These are phyloP conservation scores for Rhododendron kiyosumense DNA, from an alignment of 148 eudicot genomes.

Conservation along the genomic window DNA sequence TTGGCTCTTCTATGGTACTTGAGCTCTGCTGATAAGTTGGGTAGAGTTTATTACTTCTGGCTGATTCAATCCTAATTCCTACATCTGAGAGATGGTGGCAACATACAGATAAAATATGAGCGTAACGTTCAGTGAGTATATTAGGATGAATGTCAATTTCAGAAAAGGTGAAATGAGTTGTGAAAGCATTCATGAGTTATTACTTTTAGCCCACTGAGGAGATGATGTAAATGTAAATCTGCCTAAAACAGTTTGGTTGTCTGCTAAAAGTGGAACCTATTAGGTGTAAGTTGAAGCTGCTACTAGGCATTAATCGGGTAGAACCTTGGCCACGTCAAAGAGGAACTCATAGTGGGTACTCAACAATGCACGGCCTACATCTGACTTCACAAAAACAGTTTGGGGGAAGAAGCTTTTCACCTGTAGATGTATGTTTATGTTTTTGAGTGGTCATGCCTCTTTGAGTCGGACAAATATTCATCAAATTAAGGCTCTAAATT, in stretches of 20 bases:
- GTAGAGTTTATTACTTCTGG: neutral
- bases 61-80: neutral
- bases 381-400: neutral
- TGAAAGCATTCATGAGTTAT: neutral
- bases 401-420: neutral
- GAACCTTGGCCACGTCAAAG: neutral
- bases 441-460: neutral
- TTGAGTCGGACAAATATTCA: neutral
- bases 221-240: neutral
- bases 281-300: neutral
- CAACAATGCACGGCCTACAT: neutral
- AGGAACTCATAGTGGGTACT: neutral
- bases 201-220: neutral
- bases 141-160: neutral
- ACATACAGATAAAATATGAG: neutral
- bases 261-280: neutral
- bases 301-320: neutral
- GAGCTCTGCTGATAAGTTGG: neutral
- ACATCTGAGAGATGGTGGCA: neutral
- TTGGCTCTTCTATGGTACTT: neutral
- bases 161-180: neutral
- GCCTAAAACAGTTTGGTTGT: neutral
- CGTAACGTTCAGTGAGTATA: neutral
- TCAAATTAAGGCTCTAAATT: neutral
- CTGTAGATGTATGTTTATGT: neutral